phyloP scores from a whole-genome alignment of 1,284 basidiomycete genomes.

The Naganishia albida region DNA sequence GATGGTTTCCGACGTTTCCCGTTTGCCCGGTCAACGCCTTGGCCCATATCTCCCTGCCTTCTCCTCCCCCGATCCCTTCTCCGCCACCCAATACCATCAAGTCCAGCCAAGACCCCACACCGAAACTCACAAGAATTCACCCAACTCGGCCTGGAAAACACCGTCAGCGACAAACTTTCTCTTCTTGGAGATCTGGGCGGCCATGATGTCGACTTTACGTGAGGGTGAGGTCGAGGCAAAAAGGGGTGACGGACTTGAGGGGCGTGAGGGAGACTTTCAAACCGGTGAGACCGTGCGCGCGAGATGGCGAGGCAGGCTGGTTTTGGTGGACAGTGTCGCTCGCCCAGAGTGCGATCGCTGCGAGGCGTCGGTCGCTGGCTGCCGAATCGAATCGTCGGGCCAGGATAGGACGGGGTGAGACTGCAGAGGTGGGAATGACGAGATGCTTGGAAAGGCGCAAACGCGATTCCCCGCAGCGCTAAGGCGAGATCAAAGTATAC shows the following conservation, averaged over 20 bases:
- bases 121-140: conserved; percentile 76
- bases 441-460: no score
- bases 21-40: neutral
- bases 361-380: no score
- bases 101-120: neutral
- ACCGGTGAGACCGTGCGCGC: neutral
- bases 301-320: neutral
- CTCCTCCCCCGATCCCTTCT: neutral
- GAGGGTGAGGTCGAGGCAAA: conserved; percentile 13
- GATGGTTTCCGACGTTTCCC: neutral
- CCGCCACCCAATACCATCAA: neutral
- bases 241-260: conserved; percentile 17
- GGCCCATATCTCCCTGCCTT: neutral
- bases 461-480: no score
- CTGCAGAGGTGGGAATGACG: no score
- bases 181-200: conserved; percentile 84
- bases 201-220: conserved; percentile 41
- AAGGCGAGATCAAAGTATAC: no score
- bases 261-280: neutral
- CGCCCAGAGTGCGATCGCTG: neutral
- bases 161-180: conserved; percentile 97
- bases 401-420: no score
- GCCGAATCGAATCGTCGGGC: neutral
- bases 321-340: neutral
- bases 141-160: conserved; percentile 97